A percentile compares a stretch with the other conserved stretches of the same genome.
Evolutionary conservation across 2,329 filamentous ascomycete genomes (phyloP).

Genomic region (Zasmidium angulare): DNA sequence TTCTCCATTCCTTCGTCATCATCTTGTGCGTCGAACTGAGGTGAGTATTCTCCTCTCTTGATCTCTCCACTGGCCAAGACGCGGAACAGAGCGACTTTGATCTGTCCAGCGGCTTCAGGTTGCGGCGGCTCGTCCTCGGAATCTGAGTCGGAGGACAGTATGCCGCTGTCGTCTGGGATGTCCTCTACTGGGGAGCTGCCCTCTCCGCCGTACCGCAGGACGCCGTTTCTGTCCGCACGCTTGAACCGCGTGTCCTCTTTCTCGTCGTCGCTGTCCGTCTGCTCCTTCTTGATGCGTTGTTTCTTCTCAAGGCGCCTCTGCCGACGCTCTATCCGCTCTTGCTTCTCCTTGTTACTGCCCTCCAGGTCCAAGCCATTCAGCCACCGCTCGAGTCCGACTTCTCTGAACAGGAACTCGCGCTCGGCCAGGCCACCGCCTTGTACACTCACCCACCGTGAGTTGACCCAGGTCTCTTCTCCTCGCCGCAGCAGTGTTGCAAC

Average conservation of each 20-base stretch:
- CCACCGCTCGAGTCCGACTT: slow-evolving; percentile 95
- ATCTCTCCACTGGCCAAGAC: slow-evolving; percentile 95
- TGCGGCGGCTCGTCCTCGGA: slow-evolving; percentile 79
- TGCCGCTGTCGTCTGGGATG: slow-evolving; percentile 65
- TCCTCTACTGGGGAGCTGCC: slow-evolving; percentile 72
- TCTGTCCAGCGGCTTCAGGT: slow-evolving; percentile 92
- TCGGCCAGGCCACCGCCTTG: slow-evolving; percentile 94
- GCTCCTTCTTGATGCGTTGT: slow-evolving; percentile 65
- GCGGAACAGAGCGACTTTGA: slow-evolving; percentile 95
- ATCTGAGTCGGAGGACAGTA: slow-evolving; percentile 64
- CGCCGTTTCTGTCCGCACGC: slow-evolving; percentile 47
- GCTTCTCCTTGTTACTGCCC: slow-evolving; percentile 75
- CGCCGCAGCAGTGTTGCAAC: slow-evolving; percentile 89
- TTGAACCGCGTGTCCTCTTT: slow-evolving; percentile 40
- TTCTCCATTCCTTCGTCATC: slow-evolving; percentile 71
- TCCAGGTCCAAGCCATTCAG: slow-evolving; percentile 88
- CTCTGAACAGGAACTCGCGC: slow-evolving; percentile 93
- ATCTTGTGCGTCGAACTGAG: slow-evolving; percentile 95
- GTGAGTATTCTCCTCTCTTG: slow-evolving; percentile 96
- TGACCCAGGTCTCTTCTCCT: slow-evolving; percentile 98
- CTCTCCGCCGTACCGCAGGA: slow-evolving; percentile 79
- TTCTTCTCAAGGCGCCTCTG: slow-evolving; percentile 70
- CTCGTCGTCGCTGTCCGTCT: slow-evolving; percentile 53
- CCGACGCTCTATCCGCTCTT: slow-evolving; percentile 70
- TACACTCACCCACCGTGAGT: slow-evolving; percentile 95